phyloP scores from a whole-genome alignment of 495 filamentous ascomycete genomes.

The Astrocystis sublimbata region DNA sequence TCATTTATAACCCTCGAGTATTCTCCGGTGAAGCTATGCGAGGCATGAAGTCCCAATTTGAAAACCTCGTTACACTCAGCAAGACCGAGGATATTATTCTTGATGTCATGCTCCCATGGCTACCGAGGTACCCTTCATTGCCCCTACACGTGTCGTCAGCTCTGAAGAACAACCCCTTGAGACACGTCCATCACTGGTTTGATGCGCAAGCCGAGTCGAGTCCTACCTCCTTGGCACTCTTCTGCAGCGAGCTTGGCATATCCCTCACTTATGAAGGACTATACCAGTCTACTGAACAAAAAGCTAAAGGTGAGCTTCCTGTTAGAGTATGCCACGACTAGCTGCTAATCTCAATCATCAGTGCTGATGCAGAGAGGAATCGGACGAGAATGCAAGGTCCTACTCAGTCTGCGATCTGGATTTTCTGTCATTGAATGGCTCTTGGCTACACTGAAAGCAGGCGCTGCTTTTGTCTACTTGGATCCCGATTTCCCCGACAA shows the following conservation, averaged over 20 bases:
- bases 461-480: background rate
- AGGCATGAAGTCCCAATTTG: background rate
- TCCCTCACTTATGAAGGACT: background rate
- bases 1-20: background rate
- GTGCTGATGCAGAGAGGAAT: background rate
- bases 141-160: background rate
- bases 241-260: background rate
- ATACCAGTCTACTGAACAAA: background rate
- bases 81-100: background rate
- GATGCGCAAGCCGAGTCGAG: background rate
- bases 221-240: background rate
- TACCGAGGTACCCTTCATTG: background rate
- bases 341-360: background rate
- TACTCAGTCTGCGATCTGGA: background rate
- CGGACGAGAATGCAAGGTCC: background rate
- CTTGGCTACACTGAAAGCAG: background rate
- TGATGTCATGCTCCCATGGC: background rate
- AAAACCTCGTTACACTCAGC: background rate
- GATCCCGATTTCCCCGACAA: background rate
- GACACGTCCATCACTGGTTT: background rate
- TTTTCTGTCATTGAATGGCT: slow-evolving; percentile 4
- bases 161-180: background rate
- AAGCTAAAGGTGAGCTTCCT: background rate
- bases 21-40: background rate
- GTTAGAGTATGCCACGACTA: background rate